Conservation (phyloP, 208 protist genomes). For the Leishmania lainsoni region DNA sequence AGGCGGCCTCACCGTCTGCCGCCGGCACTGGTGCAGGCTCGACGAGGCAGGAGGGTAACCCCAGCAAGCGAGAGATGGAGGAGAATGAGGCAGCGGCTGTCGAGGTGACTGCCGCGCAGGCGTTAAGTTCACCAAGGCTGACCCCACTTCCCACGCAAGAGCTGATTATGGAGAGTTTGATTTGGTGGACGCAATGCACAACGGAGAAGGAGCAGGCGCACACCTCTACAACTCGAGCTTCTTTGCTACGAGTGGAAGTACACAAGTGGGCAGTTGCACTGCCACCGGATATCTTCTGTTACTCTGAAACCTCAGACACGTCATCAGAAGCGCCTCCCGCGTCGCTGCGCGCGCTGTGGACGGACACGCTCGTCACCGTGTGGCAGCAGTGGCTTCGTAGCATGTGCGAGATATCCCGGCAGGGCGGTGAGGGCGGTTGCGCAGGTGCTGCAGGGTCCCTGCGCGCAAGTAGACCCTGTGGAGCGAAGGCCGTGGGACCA, state of each 20-base stretch:
- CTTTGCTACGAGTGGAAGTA: conserved; percentile 8
- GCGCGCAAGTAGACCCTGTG: neutral
- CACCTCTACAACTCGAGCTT: neutral
- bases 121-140: neutral
- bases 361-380: conserved; percentile 11
- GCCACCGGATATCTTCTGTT: conserved; percentile 3
- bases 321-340: neutral
- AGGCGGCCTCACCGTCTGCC: neutral
- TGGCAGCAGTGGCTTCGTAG: conserved; percentile 8
- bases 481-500: neutral
- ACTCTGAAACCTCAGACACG: neutral
- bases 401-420: neutral
- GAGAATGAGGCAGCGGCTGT: neutral
- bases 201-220: neutral
- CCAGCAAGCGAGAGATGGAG: neutral
- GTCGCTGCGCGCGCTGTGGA: conserved; percentile 17
- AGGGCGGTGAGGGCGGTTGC: neutral
- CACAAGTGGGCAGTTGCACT: conserved; percentile 6
- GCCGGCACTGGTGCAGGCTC: neutral
- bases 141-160: neutral
- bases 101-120: neutral
- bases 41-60: neutral
- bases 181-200: conserved; percentile 13
- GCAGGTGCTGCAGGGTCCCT: neutral
- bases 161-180: conserved; percentile 9